phyloP scores from a whole-genome alignment of 306 rosid genomes.

The Begonia peltatifolia region DNA sequence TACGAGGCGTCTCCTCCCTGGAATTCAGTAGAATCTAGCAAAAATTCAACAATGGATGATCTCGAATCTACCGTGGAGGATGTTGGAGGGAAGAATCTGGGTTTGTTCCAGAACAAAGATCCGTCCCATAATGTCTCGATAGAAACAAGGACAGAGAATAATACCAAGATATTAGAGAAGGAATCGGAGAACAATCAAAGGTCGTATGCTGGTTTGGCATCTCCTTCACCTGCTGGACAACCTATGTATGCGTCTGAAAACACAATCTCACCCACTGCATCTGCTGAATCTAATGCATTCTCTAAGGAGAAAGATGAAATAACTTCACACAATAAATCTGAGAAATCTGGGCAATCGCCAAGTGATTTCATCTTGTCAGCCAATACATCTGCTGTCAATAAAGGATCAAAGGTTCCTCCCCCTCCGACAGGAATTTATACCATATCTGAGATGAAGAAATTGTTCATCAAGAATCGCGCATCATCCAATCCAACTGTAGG shows the following conservation, averaged over 20 bases:
- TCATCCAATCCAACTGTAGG: slow-evolving; percentile 45
- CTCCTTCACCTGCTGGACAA: slow-evolving; percentile 16
- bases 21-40: no score
- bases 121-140: slow-evolving; percentile 13
- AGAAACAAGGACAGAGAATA: slow-evolving; percentile 11
- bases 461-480: slow-evolving; percentile 33
- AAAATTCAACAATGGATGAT: slow-evolving; percentile 10
- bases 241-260: slow-evolving; percentile 14
- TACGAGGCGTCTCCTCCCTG: slow-evolving; percentile 6
- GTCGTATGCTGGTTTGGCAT: slow-evolving; percentile 17
- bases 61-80: slow-evolving; percentile 7
- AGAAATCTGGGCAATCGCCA: slow-evolving; percentile 22
- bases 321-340: slow-evolving; percentile 8
- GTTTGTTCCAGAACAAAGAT: slow-evolving; percentile 12
- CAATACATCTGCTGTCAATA: slow-evolving; percentile 18
- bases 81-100: slow-evolving; percentile 14
- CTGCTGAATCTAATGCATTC: slow-evolving; percentile 6
- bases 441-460: slow-evolving; percentile 51
- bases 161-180: slow-evolving; percentile 11
- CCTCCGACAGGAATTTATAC: slow-evolving; percentile 25
- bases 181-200: slow-evolving; percentile 12
- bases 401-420: slow-evolving; percentile 16
- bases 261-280: slow-evolving; percentile 1
- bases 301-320: slow-evolving; percentile 13
- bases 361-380: slow-evolving; percentile 7